Evolutionary conservation across 2,329 filamentous ascomycete species (phyloP).

Genomic region (Westerdykella sp.): DNA sequence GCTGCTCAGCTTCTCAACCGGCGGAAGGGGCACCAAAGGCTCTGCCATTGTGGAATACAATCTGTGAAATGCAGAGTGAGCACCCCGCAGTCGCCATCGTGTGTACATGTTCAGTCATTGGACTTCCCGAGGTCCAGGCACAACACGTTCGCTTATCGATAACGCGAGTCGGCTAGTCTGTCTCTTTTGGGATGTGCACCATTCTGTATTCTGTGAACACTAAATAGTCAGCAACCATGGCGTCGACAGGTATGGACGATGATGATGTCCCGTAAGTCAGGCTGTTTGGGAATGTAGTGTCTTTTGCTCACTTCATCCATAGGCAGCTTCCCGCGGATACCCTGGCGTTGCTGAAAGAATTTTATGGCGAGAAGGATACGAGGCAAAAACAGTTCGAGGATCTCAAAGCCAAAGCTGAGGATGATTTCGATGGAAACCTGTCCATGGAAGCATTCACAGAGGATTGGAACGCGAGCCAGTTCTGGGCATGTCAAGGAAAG

Average conservation of each 20-base stretch:
- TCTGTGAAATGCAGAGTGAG: conserved; percentile 13
- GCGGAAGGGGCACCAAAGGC: conserved; percentile 59
- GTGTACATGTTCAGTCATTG: conserved; percentile 20
- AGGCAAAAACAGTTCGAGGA: conserved; percentile 61
- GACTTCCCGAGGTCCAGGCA: conserved; percentile 15
- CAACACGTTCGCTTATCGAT: conserved; percentile 26
- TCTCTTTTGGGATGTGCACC: conserved; percentile 15
- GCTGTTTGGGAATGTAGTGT: not conserved
- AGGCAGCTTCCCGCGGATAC: conserved; percentile 61
- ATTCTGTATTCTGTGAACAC: conserved; percentile 1
- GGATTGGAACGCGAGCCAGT: conserved; percentile 79
- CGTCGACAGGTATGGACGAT: conserved; percentile 21
- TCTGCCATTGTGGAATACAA: conserved; percentile 50
- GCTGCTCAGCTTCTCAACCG: conserved; percentile 71
- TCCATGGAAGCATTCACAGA: conserved; percentile 68
- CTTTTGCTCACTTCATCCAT: not conserved
- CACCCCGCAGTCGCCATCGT: conserved; percentile 16
- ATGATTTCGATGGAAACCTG: conserved; percentile 44
- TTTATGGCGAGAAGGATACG: conserved; percentile 66
- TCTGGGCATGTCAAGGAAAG: conserved; percentile 56
- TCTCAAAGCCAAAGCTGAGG: conserved; percentile 57
- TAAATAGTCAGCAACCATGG: conserved; percentile 13
- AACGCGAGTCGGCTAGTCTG: conserved; percentile 12
- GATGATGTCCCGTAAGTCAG: conserved; percentile 33
- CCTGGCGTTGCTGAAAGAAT: conserved; percentile 63